These are phyloP conservation scores for Nakaseomyces uthaithaninus DNA, from an alignment of 1,139 yeast species.

Conservation along the genomic window DNA sequence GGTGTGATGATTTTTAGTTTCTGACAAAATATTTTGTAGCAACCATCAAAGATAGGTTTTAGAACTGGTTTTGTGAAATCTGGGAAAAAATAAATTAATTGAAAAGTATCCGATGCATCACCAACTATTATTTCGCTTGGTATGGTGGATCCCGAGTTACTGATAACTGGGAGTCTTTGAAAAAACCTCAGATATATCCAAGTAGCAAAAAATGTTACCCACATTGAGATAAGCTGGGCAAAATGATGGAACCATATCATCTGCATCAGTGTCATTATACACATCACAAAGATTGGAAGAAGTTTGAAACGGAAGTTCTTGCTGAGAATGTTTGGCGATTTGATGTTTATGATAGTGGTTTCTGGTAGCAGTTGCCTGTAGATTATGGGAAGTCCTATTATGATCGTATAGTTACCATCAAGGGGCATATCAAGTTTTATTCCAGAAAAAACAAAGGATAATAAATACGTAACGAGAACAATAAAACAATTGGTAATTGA, in stretches of 20 bases:
- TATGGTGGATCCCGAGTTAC: conserved; percentile 25
- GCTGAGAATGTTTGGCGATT: conserved; percentile 51
- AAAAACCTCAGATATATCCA: conserved; percentile 73
- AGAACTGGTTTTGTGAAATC: conserved; percentile 46
- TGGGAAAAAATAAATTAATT: conserved; percentile 77
- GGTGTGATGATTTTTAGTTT: conserved; percentile 52
- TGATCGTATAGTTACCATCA: conserved; percentile 67
- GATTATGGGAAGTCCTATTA: conserved; percentile 73
- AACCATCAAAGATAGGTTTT: conserved; percentile 44
- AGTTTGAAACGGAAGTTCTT: conserved; percentile 66
- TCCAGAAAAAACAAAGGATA: conserved; percentile 34
- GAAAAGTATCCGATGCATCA: conserved; percentile 87
- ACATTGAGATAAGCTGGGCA: conserved; percentile 62
- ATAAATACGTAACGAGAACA: conserved; percentile 31
- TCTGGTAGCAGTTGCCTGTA: conserved; percentile 87
- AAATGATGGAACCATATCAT: conserved; percentile 30
- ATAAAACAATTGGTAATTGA: conserved; percentile 51
- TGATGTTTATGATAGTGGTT: conserved; percentile 46
- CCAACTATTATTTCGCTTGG: conserved; percentile 37
- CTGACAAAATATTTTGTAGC: conserved; percentile 46
- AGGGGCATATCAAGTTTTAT: conserved; percentile 34
- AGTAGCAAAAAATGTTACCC: conserved; percentile 58
- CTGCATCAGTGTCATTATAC: conserved; percentile 34
- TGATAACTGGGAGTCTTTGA: conserved; percentile 35
- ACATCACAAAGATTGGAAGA: conserved; percentile 55